These are phyloP conservation scores for Ustilago xerochloae DNA, from an alignment of 1,284 basidiomycete species.

Conservation along the genomic window DNA sequence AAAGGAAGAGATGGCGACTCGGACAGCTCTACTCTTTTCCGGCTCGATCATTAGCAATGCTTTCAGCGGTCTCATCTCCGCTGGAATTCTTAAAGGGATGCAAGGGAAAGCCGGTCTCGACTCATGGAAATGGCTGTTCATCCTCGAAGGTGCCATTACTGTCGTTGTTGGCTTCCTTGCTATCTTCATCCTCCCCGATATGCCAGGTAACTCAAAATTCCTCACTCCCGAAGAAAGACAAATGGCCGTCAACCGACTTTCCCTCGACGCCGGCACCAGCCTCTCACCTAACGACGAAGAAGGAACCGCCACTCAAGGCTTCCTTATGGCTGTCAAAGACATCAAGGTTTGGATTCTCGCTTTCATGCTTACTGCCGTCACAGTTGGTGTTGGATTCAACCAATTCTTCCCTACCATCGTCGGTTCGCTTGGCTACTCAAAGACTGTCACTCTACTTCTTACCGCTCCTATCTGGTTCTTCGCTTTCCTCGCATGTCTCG, in stretches of 20 bases:
- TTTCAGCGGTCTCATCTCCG: conserved; percentile 54
- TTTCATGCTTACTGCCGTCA: conserved; percentile 46
- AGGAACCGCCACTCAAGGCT: conserved; percentile 71
- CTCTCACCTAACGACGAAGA: conserved; percentile 63
- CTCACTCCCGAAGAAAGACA: conserved; percentile 40
- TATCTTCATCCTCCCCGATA: conserved; percentile 49
- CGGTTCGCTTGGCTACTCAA: conserved; percentile 45
- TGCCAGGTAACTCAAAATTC: conserved; percentile 53
- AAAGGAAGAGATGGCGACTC: conserved; percentile 65
- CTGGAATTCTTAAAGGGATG: conserved; percentile 47
- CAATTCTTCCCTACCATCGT: conserved; percentile 67
- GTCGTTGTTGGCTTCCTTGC: conserved; percentile 35
- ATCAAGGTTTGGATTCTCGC: conserved; percentile 50
- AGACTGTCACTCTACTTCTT: conserved; percentile 51
- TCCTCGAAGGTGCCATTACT: conserved; percentile 52
- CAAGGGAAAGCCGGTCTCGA: conserved; percentile 30
- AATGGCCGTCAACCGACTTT: conserved; percentile 49
- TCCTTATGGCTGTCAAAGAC: conserved; percentile 49
- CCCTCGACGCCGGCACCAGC: conserved; percentile 76
- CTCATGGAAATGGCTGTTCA: conserved; percentile 63
- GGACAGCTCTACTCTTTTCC: conserved; percentile 66
- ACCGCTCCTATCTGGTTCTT: conserved; percentile 57
- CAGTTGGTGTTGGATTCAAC: conserved; percentile 38
- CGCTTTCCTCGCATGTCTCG: conserved; percentile 50
- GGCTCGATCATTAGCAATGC: conserved; percentile 59